Conservation (phyloP, 148 eudicot genomes). For the Amaranthus palmeri region DNA sequence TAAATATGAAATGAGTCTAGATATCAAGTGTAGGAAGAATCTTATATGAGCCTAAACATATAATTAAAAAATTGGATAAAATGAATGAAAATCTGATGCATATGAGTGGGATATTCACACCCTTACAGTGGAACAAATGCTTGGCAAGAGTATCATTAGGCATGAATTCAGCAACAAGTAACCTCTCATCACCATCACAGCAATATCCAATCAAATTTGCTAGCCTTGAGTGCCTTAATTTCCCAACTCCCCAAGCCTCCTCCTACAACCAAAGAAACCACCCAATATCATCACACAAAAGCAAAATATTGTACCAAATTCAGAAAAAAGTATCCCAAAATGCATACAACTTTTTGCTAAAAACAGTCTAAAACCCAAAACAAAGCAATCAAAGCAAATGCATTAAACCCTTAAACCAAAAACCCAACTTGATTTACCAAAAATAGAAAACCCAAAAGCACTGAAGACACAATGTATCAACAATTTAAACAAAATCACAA, state of each 20-base stretch:
- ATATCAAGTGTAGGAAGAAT: too few species aligned
- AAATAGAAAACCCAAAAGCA: neutral
- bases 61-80: too few species aligned
- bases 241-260: conserved; percentile 90
- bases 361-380: neutral
- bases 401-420: neutral
- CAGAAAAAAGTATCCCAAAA: conserved; percentile 4
- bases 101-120: too few species aligned
- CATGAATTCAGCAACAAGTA: conserved; percentile 93
- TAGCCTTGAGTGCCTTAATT: conserved; percentile 59
- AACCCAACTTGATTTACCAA: neutral
- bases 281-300: conserved; percentile 4
- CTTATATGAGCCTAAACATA: too few species aligned
- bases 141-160: conserved; percentile 93
- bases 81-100: too few species aligned
- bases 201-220: conserved; percentile 92
- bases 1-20: too few species aligned
- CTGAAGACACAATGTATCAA: conserved; percentile 12
- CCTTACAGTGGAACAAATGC: conserved; percentile 88
- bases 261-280: conserved; percentile 44
- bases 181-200: conserved; percentile 92
- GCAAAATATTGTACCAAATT: conserved; percentile 7
- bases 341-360: conserved; percentile 3
- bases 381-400: neutral
- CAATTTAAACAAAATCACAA: conserved; percentile 4